Evolutionary conservation across 305 asterid species (phyloP).

Genomic region (Stenogyne calaminthoides): DNA sequence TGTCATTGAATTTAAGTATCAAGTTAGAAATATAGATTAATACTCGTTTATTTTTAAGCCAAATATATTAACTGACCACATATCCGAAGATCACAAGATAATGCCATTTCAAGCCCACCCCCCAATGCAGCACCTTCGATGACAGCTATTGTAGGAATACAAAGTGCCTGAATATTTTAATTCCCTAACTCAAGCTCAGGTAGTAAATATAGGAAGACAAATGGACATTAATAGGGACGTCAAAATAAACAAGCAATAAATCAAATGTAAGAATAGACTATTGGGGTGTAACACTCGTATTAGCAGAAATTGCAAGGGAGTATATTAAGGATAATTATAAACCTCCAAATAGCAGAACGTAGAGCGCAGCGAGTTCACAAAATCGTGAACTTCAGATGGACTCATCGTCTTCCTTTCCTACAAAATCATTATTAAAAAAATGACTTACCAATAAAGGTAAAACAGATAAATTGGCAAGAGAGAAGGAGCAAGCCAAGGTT

Average conservation of each 20-base stretch:
- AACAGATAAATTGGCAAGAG: neutral
- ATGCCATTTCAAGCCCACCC: constrained; percentile 95
- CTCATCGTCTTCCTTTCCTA: constrained; percentile 87
- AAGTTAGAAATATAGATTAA: constrained; percentile 29
- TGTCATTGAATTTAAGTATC: constrained; percentile 26
- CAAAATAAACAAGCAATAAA: neutral
- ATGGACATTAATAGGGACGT: constrained; percentile 1
- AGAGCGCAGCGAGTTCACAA: constrained; percentile 69
- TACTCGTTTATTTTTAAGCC: neutral
- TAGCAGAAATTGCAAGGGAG: constrained; percentile 19
- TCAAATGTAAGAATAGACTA: neutral
- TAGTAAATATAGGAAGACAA: constrained; percentile 1
- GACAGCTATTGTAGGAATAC: constrained; percentile 86
- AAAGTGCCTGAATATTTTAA: constrained; percentile 53
- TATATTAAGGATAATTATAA: constrained; percentile 26
- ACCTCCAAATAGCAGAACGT: constrained; percentile 87
- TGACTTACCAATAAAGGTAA: constrained; percentile 11
- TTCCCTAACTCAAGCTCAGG: constrained; percentile 23
- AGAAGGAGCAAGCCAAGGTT: constrained; percentile 4
- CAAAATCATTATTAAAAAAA: constrained; percentile 26
- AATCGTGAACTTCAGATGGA: constrained; percentile 63
- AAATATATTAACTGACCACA: constrained; percentile 57
- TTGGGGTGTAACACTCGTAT: neutral
- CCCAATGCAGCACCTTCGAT: constrained; percentile 92
- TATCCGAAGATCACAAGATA: constrained; percentile 93